Evolutionary conservation across 805 yeast species (phyloP).

Genomic region (Ogataea neopini): DNA sequence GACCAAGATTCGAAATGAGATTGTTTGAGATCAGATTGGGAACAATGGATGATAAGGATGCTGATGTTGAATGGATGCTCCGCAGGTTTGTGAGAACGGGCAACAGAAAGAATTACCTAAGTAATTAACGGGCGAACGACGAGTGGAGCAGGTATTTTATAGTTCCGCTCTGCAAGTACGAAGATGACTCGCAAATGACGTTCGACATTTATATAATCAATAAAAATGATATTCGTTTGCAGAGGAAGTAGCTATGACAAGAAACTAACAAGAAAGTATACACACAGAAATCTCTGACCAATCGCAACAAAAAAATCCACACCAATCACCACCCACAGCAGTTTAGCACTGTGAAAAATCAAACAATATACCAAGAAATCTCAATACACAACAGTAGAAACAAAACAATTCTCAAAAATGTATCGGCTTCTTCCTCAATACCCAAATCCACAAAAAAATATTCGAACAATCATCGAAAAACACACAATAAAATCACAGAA

Average conservation of each 20-base stretch:
- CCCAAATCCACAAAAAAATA: neutral
- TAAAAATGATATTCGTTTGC: neutral
- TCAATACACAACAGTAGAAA: neutral
- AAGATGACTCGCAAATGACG: no score
- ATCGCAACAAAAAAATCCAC: neutral
- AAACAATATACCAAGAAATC: neutral
- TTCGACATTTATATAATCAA: neutral
- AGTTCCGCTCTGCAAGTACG: no score
- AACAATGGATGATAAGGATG: conserved; percentile 91
- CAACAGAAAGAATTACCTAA: conserved; percentile 86
- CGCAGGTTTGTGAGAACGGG: conserved; percentile 95
- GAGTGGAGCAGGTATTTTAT: no score
- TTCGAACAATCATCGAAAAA: neutral
- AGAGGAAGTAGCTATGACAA: conserved; percentile 3
- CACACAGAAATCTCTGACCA: neutral
- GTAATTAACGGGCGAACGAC: conserved; percentile 18
- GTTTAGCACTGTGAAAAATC: neutral
- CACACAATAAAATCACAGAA: neutral
- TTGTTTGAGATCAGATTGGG: conserved; percentile 86
- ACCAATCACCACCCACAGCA: conserved; percentile 1
- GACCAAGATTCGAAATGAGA: conserved; percentile 98
- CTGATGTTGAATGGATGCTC: conserved; percentile 96
- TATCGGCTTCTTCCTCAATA: neutral
- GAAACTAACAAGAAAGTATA: neutral
- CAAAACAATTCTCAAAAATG: neutral